Evolutionary conservation across 1,139 yeast species (phyloP).

Genomic region (Geotrichum restrictum): DNA sequence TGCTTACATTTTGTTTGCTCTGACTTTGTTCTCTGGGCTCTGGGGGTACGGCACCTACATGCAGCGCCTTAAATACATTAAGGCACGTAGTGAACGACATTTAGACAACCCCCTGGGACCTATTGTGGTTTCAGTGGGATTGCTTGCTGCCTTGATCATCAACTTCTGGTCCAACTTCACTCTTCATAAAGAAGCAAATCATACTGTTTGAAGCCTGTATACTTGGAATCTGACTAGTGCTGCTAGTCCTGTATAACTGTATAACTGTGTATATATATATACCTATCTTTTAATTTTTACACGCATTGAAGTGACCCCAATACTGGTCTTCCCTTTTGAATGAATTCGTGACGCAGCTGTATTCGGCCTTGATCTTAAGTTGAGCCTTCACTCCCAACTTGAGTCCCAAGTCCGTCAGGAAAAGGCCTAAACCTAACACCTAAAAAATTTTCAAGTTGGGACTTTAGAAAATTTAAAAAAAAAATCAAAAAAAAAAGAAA

Average conservation of each 20-base stretch:
- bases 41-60: constrained; percentile 87
- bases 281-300: no score
- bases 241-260: not conserved
- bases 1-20: constrained; percentile 74
- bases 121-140: constrained; percentile 65
- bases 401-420: no score
- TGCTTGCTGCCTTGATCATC: constrained; percentile 59
- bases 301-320: no score
- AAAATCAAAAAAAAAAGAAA: not conserved
- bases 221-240: not conserved
- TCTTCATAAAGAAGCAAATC: constrained; percentile 4
- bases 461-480: not conserved
- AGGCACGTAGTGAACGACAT: constrained; percentile 78
- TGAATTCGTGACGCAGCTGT: no score
- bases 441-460: not conserved
- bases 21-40: constrained; percentile 74
- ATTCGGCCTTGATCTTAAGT: no score
- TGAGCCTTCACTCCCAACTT: no score
- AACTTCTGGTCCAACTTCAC: constrained; percentile 48
- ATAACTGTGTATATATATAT: not conserved
- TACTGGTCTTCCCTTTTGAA: no score
- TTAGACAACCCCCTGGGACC: constrained; percentile 91
- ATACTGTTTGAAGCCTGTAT: not conserved
- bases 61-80: constrained; percentile 67
- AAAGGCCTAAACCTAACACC: no score